A percentile compares a stretch with the other conserved stretches of the same genome.
phyloP scores from a whole-genome alignment of 108 stramenopile genomes.

The Fistulifera solaris region DNA sequence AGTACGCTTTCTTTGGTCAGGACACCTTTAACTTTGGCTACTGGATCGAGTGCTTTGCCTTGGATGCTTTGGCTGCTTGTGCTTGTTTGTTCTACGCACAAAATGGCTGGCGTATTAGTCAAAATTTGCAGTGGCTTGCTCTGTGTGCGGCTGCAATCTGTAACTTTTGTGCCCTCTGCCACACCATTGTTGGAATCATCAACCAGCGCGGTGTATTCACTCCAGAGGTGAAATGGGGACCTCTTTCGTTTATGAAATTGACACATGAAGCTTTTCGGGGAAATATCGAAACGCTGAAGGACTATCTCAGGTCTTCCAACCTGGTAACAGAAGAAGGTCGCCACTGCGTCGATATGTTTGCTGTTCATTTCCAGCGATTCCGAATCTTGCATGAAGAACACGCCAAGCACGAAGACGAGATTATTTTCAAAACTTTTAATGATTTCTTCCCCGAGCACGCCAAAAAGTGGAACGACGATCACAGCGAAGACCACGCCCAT shows the following conservation, averaged over 20 bases:
- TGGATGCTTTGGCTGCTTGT: conserved; percentile 17
- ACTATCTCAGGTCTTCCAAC: conserved; percentile 1
- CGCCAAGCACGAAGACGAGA: conserved; percentile 24
- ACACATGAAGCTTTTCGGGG: conserved; percentile 28
- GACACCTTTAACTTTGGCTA: conserved; percentile 22
- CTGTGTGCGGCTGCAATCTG: conserved; percentile 15
- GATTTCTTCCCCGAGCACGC: conserved; percentile 22
- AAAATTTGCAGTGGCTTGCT: conserved; percentile 8
- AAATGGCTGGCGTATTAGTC: conserved; percentile 6
- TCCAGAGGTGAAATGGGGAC: conserved; percentile 24
- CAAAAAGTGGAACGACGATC: conserved; percentile 23
- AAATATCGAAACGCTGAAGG: conserved; percentile 12
- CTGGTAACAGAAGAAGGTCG: conserved; percentile 5
- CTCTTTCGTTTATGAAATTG: conserved; percentile 22
- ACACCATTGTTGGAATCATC: conserved; percentile 15
- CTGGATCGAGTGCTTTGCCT: conserved; percentile 26
- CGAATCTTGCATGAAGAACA: conserved; percentile 25
- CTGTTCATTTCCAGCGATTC: conserved; percentile 25
- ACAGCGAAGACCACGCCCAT: conserved; percentile 11
- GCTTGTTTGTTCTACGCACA: conserved; percentile 14
- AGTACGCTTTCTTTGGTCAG: conserved; percentile 14
- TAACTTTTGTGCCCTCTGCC: conserved; percentile 11
- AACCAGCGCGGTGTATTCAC: conserved; percentile 21
- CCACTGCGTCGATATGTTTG: conserved; percentile 17
- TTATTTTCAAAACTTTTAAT: conserved; percentile 26